Conservation (phyloP, 2,329 filamentous ascomycete genomes). For the Hypoxylon sp. region DNA sequence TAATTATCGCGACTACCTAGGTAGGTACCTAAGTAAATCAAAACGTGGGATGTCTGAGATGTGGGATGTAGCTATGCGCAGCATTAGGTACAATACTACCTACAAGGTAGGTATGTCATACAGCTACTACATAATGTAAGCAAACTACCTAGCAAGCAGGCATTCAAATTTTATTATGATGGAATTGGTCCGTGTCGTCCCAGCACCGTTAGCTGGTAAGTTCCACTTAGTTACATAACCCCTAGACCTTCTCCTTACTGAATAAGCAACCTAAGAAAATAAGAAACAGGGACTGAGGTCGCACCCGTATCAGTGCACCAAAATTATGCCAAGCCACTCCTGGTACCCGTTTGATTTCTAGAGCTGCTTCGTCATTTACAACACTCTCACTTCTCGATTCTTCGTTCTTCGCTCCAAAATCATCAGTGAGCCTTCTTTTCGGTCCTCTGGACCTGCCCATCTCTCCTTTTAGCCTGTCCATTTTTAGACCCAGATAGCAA, state of each 20-base stretch:
- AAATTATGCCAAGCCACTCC: conserved; percentile 42
- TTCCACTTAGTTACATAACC: conserved; percentile 10
- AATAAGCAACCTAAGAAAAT: neutral
- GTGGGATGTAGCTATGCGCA: conserved; percentile 4
- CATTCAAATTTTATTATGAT: conserved; percentile 27
- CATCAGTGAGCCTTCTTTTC: conserved; percentile 43
- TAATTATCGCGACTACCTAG: neutral
- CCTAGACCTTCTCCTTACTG: conserved; percentile 9
- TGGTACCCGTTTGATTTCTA: conserved; percentile 32
- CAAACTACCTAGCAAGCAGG: neutral
- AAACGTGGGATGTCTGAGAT: conserved; percentile 5
- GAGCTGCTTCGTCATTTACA: conserved; percentile 38
- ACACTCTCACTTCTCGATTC: conserved; percentile 24
- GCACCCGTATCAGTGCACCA: conserved; percentile 14
- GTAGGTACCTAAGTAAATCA: too few relatives aligned
- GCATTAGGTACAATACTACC: too few relatives aligned
- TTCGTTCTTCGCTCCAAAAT: conserved; percentile 34
- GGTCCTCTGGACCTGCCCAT: conserved; percentile 38
- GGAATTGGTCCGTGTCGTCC: conserved; percentile 8
- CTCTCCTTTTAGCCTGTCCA: conserved; percentile 19
- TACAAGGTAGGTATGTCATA: neutral
- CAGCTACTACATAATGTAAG: neutral
- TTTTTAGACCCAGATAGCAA: conserved; percentile 27
- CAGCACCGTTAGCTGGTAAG: neutral
- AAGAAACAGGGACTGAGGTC: neutral